Evolutionary conservation across 2,329 filamentous ascomycete species (phyloP), one percentile per base, ranked within the genome.

Genomic region (Tolypocladium cylindrosporum): DNA sequence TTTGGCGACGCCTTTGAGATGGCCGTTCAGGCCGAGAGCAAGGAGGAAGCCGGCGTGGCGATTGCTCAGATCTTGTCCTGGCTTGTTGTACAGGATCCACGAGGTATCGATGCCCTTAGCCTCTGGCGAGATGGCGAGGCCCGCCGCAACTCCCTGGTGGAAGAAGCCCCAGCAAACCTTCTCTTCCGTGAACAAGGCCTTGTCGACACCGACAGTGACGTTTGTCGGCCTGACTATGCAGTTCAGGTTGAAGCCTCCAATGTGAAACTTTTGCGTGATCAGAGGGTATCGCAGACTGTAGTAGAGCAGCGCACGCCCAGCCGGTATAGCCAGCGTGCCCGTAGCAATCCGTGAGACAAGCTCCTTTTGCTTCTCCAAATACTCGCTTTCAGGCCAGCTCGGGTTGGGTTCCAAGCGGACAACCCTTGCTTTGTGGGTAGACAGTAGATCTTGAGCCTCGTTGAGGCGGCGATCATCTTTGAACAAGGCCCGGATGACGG

Each of bases 121-220:
- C 58, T 90, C 83, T 14, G 87, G 88, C 7, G 94, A 96, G 55
- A 99, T 96, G 58, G 91, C 90, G 34, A 99, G 76, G 3, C 94
- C 94, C 31, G 90, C 90, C n/a, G 93, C 89, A 37, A 95, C 93
- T 8, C 94, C 94, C 59, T 95, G 91, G 70, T 99, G 94, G 73
- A 99, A 99, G 73, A 97, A 99, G 0, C 93, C 92, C 94, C 94
- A 99, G 68, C 91, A 93, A 45, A 96, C 91, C 72, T 96, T 97
- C 66, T 99, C 94, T 73, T 99, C 94, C 0, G 90, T 93, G 67
- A 96, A 96, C 2, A 88, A 79, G 7, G 82, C 80, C 66, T 93
- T 91, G 68, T 99, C 94, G 8, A 94, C 91, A n/a, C 90, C 92
- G 37, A 99, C 89, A 2, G 90, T 95, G 41, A 91, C 91, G 62